A percentile compares a stretch with the other conserved stretches of the same genome.
These are phyloP conservation scores for Zygosaccharomyces siamensis DNA, from an alignment of 805 yeast species.

Conservation along the genomic window DNA sequence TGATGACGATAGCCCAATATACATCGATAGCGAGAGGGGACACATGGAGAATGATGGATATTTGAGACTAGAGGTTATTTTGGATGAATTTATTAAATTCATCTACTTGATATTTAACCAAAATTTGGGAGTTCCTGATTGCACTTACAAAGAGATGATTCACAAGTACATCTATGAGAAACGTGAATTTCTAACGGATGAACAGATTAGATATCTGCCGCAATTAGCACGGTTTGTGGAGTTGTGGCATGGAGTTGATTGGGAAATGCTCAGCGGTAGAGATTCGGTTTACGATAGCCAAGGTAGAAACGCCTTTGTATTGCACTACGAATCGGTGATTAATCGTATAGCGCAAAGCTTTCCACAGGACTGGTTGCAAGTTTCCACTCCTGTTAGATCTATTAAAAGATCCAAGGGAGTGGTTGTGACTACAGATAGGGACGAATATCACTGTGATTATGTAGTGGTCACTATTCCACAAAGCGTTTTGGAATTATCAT, in stretches of 20 bases:
- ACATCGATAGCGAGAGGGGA: conserved; percentile 25
- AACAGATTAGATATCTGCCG: conserved; percentile 48
- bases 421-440: conserved; percentile 35
- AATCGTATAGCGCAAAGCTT: conserved; percentile 41
- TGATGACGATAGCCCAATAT: conserved; percentile 28
- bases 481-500: conserved; percentile 50
- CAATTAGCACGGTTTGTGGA: conserved; percentile 57
- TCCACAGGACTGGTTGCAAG: conserved; percentile 37
- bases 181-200: conserved; percentile 44
- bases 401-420: conserved; percentile 28
- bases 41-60: conserved; percentile 26
- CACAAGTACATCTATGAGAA: conserved; percentile 44
- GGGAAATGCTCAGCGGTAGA: conserved; percentile 63
- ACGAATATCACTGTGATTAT: conserved; percentile 43
- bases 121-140: conserved; percentile 45
- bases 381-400: conserved; percentile 41
- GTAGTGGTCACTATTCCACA: conserved; percentile 74
- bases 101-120: conserved; percentile 54
- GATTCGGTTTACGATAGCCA: conserved; percentile 63
- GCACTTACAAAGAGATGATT: conserved; percentile 48
- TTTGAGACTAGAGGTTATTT: conserved; percentile 40
- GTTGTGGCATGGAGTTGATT: conserved; percentile 74
- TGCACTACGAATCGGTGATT: conserved; percentile 49
- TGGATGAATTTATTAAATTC: conserved; percentile 53
- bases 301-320: conserved; percentile 73